Percentiles rank a stretch among this genome's conserved stretches.
These are phyloP conservation scores for Neckera pumila DNA, from an alignment of 225 moss, liverwort and hornwort species.

Conservation along the genomic window DNA sequence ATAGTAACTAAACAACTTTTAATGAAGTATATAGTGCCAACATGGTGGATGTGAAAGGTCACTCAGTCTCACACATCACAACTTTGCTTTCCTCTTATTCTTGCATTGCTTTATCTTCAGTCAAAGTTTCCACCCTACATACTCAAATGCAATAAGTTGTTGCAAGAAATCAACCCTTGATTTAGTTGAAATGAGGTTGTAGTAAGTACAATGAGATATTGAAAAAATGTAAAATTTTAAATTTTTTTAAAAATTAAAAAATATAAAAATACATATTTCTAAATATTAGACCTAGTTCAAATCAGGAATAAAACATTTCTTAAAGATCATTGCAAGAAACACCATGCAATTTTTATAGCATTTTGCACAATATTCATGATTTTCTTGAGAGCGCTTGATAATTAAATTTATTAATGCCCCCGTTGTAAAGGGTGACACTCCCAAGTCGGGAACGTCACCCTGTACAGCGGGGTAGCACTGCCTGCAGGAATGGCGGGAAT, in stretches of 20 bases:
- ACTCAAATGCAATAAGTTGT: not conserved
- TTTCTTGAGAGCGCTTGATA: no score
- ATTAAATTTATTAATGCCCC: no score
- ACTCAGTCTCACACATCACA: not conserved
- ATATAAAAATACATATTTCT: fast-evolving
- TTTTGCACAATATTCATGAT: no score
- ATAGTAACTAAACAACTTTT: not conserved
- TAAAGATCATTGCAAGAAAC: no score
- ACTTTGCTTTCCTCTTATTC: not conserved
- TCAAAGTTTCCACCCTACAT: not conserved
- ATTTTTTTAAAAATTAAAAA: not conserved
- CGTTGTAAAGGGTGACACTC: no score
- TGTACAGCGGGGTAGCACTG: no score
- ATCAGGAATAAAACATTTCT: not conserved
- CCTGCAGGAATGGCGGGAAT: no score
- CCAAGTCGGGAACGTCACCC: no score
- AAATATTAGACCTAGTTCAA: not conserved
- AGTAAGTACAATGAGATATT: not conserved
- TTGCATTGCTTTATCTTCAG: not conserved
- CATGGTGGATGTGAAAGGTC: not conserved
- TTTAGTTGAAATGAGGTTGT: not conserved
- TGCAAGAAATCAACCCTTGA: not conserved
- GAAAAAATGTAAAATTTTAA: not conserved
- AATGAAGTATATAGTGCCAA: not conserved
- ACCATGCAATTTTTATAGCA: no score